Evolutionary conservation across 1,284 basidiomycete species (phyloP), one percentile per base, ranked within the genome.

Genomic region (Ceratobasidium sp.): DNA sequence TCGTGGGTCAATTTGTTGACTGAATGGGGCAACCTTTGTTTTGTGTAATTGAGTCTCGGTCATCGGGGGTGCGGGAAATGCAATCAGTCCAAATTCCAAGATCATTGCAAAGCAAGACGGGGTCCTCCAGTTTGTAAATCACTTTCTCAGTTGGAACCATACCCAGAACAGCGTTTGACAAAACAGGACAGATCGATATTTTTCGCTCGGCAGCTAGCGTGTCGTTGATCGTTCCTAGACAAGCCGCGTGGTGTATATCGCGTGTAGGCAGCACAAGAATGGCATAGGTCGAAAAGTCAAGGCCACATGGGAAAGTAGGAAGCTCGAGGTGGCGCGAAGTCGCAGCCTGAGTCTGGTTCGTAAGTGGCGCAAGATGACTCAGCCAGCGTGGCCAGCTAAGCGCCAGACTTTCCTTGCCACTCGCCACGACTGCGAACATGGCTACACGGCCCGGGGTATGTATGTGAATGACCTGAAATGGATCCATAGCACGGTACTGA

Each of bases 401-500:
- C 71, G 59, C 71, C 60, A 46, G 55, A 27, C 18, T 50, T 23
- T 35, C 3, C 48, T 65, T 52, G 59, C 57, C 71, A 74, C 71
- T 64, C 60, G 59, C 59, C 60, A 62, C 71, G 35, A 74, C 48
- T 33, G 27, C 71, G 41, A 74, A 46, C 14, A 74, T 74, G 71
- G 71, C 71, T 52, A 74, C 71, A 23, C 59, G 71, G 71, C 71
- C 71, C 23, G 71, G 71, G 71, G 71, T 74, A 74, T 74, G 71
- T 74, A 74, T 74, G 71, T 74, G 60, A 14, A 6, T 23, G 52
- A 16, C 14, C 14, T 10, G 48, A 33, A 44, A 41, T 12, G 18
- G 18, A 27, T 33, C n/a, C 18, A 27, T 38, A 44, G 41, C 16
- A 33, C 44, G 35, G 18, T 33, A 48, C 57, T 44, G n/a, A 50